Conservation (phyloP, 2,329 filamentous ascomycete species). For the Botrytis tulipae region DNA sequence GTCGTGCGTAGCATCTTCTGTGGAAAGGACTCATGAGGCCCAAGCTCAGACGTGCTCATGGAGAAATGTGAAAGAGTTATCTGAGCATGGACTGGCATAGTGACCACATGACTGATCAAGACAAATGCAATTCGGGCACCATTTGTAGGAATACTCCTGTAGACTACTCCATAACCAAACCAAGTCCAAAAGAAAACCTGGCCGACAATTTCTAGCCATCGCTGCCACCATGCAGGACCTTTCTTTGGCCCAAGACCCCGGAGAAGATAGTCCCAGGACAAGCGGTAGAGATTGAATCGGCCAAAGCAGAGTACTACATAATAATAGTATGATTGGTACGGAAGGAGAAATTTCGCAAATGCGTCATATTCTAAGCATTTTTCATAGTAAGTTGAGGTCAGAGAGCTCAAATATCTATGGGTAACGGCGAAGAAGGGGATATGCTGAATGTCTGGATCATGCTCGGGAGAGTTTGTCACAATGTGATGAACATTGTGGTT, state of each 20-base stretch:
- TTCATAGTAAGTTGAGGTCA: slow-evolving; percentile 82
- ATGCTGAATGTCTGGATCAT: slow-evolving; percentile 93
- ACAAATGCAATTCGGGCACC: slow-evolving; percentile 71
- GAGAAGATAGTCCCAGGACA: slow-evolving; percentile 77
- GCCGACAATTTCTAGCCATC: slow-evolving; percentile 74
- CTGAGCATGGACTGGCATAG: slow-evolving; percentile 80
- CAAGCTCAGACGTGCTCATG: slow-evolving; percentile 87
- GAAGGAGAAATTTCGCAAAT: slow-evolving; percentile 66
- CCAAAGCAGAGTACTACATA: slow-evolving; percentile 79
- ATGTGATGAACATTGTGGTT: slow-evolving; percentile 97
- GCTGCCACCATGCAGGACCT: slow-evolving; percentile 79
- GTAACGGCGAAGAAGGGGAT: slow-evolving; percentile 86
- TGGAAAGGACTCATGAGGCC: slow-evolving; percentile 79
- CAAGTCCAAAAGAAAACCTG: slow-evolving; percentile 82
- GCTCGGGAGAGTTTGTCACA: slow-evolving; percentile 90
- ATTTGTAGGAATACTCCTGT: slow-evolving; percentile 67
- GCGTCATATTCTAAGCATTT: slow-evolving; percentile 75
- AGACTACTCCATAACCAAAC: slow-evolving; percentile 81
- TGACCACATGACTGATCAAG: slow-evolving; percentile 76
- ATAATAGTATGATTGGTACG: slow-evolving; percentile 78
- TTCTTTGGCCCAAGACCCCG: slow-evolving; percentile 67
- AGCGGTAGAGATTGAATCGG: slow-evolving; percentile 81
- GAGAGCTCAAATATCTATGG: slow-evolving; percentile 70
- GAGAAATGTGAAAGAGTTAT: slow-evolving; percentile 91
- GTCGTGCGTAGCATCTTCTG: slow-evolving; percentile 90